A percentile compares a stretch with the other conserved stretches of the same genome.
Evolutionary conservation across 1,139 yeast genomes (phyloP).

Genomic region (Saccharomycopsis hybrid): DNA sequence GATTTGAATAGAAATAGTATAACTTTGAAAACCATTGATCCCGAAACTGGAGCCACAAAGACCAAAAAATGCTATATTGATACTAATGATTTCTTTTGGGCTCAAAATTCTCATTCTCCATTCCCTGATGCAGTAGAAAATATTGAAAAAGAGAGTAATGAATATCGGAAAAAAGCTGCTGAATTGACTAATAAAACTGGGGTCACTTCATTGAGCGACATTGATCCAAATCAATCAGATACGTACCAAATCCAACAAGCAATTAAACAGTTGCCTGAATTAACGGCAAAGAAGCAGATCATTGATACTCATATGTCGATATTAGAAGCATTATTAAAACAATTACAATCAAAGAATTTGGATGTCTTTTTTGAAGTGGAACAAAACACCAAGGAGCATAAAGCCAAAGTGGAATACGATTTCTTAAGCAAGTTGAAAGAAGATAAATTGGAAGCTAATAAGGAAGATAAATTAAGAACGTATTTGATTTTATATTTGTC

Average conservation of each 20-base stretch:
- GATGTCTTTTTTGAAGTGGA: conserved; percentile 93
- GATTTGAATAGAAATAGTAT: conserved; percentile 73
- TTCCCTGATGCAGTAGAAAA: conserved; percentile 98
- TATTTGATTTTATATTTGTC: conserved; percentile 65
- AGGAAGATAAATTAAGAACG: conserved; percentile 79
- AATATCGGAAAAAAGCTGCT: conserved; percentile 80
- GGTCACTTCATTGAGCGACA: conserved; percentile 51
- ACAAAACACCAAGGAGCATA: conserved; percentile 57
- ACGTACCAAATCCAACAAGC: conserved; percentile 82
- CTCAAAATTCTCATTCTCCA: conserved; percentile 73
- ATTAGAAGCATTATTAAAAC: conserved; percentile 74
- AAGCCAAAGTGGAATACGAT: conserved; percentile 44
- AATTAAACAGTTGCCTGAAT: conserved; percentile 84
- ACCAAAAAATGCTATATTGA: conserved; percentile 75
- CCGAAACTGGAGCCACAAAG: conserved; percentile 35
- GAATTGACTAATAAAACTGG: conserved; percentile 69
- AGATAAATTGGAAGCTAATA: conserved; percentile 40
- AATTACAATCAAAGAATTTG: conserved; percentile 75
- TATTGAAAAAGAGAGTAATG: conserved; percentile 75
- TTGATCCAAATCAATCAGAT: conserved; percentile 49
- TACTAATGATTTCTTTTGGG: conserved; percentile 92
- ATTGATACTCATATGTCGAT: conserved; percentile 98
- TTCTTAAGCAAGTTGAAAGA: conserved; percentile 50
- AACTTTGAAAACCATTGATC: conserved; percentile 42
- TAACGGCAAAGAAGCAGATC: conserved; percentile 80